These are phyloP conservation scores for Fusarium zealandicum DNA, from an alignment of 2,329 filamentous ascomycete species.

Conservation along the genomic window DNA sequence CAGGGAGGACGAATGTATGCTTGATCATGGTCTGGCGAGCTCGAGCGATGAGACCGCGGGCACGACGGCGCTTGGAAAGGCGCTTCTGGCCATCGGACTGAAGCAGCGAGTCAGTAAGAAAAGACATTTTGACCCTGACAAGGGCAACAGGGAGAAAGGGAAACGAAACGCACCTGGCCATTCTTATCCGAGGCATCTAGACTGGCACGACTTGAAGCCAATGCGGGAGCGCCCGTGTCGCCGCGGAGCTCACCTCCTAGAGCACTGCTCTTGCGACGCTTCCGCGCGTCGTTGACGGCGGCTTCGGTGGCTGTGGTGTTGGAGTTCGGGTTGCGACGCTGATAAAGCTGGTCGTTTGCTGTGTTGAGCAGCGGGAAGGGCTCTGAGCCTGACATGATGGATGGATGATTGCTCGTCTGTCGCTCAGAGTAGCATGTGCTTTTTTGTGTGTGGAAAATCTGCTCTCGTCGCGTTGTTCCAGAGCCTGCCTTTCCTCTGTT, in stretches of 20 bases:
- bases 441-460: no score
- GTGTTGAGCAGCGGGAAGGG: constrained; percentile 64
- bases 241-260: constrained; percentile 62
- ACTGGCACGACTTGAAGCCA: constrained; percentile 61
- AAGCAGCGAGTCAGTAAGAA: constrained; percentile 16
- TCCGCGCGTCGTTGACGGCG: constrained; percentile 50
- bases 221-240: constrained; percentile 62
- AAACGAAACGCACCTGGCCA: constrained; percentile 27
- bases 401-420: constrained; percentile 7
- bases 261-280: constrained; percentile 64
- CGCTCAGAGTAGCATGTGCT: background rate
- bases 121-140: background rate
- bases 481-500: constrained; percentile 4
- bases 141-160: background rate
- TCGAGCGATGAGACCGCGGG: constrained; percentile 55
- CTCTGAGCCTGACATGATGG: constrained; percentile 55
- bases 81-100: constrained; percentile 49
- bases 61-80: constrained; percentile 62
- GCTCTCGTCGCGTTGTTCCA: no score
- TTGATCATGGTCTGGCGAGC: constrained; percentile 64
- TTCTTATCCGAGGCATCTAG: constrained; percentile 43
- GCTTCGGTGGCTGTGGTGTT: constrained; percentile 35
- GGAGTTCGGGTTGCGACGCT: constrained; percentile 41
- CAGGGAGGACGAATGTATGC: constrained; percentile 70
- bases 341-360: constrained; percentile 57